Conservation (phyloP, 2,329 filamentous ascomycete species). For the Pseudogymnoascus sp. region DNA sequence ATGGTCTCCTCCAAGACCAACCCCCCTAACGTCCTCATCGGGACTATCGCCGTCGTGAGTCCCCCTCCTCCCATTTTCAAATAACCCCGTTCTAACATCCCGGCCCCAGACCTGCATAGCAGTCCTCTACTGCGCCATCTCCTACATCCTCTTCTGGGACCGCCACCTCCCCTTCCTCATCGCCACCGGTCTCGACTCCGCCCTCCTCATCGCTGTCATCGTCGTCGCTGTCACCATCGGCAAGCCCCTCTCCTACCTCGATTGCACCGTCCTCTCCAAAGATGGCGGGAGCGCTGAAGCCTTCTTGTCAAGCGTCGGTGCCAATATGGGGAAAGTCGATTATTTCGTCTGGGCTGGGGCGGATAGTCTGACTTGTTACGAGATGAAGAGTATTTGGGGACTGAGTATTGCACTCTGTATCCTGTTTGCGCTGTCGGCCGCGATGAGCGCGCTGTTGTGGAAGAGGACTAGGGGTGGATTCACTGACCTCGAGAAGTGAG, state of each 20-base stretch:
- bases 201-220: conserved; percentile 67
- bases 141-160: conserved; percentile 74
- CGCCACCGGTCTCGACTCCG: conserved; percentile 53
- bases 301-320: conserved; percentile 36
- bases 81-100: conserved; percentile 12
- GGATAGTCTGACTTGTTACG: conserved; percentile 59
- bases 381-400: conserved; percentile 84
- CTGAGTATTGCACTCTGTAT: conserved; percentile 70
- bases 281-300: conserved; percentile 33
- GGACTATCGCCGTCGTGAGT: conserved; percentile 71
- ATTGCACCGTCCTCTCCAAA: conserved; percentile 48
- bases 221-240: conserved; percentile 71
- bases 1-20: conserved; percentile 58
- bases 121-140: conserved; percentile 68
- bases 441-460: conserved; percentile 54
- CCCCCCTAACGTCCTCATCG: conserved; percentile 65
- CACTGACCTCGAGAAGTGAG: conserved; percentile 38
- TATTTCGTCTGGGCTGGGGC: conserved; percentile 43
- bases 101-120: conserved; percentile 62
- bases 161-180: conserved; percentile 66
- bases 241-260: conserved; percentile 68
- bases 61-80: not conserved
- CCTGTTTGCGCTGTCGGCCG: conserved; percentile 55
- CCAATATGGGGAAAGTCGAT: conserved; percentile 34
- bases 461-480: conserved; percentile 20